Conservation (phyloP, 164 flowering plant genomes). For the Aristolochia fimbriata region DNA sequence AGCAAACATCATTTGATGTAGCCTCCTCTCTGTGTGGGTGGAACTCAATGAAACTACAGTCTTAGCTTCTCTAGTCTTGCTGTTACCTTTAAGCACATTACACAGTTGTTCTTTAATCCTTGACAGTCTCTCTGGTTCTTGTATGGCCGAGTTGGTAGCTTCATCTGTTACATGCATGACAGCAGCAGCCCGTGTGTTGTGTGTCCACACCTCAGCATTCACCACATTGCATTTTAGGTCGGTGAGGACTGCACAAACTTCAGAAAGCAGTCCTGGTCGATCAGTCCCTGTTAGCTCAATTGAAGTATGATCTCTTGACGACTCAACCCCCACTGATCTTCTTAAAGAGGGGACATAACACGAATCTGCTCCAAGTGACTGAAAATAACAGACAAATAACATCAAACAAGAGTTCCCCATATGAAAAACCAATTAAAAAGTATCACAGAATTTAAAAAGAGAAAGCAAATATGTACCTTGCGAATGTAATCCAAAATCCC, state of each 20-base stretch:
- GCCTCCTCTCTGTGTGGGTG: conserved; percentile 76
- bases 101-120: conserved; percentile 51
- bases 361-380: conserved; percentile 81
- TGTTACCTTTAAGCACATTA: conserved; percentile 68
- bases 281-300: conserved; percentile 84
- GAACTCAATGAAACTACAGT: conserved; percentile 49
- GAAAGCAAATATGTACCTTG: conserved; percentile 32
- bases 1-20: conserved; percentile 94
- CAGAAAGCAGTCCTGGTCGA: conserved; percentile 85
- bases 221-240: conserved; percentile 85
- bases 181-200: conserved; percentile 77
- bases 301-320: conserved; percentile 50
- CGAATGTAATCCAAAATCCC: conserved; percentile 49
- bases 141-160: conserved; percentile 41
- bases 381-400: conserved; percentile 8
- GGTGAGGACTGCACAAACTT: conserved; percentile 77
- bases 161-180: conserved; percentile 80
- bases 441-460: neutral
- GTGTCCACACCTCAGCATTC: conserved; percentile 92
- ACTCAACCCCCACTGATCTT: conserved; percentile 59
- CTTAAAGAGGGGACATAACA: conserved; percentile 35
- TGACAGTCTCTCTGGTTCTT: conserved; percentile 51
- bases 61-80: conserved; percentile 49
- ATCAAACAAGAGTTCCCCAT: conserved; percentile 1
- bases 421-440: neutral